These are phyloP conservation scores for Solioccasus polychromus DNA, from an alignment of 768 basidiomycete species.

Conservation along the genomic window DNA sequence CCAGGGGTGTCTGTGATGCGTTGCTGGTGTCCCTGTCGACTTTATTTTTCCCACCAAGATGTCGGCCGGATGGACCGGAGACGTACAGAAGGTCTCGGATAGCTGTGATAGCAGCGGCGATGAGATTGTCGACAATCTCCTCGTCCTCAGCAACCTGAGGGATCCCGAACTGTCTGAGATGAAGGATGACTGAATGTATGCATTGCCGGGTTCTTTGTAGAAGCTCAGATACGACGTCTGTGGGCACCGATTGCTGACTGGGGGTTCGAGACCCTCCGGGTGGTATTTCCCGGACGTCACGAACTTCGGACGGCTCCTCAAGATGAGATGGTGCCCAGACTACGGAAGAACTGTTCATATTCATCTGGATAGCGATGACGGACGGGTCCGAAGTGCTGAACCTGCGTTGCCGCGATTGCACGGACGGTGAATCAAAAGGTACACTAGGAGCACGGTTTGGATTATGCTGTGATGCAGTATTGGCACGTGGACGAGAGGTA, in stretches of 20 bases:
- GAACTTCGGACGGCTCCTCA: conserved; percentile 5
- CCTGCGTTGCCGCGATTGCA: conserved; percentile 22
- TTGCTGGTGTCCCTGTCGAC: conserved; percentile 26
- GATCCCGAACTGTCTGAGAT: conserved; percentile 48
- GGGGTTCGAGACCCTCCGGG: not conserved
- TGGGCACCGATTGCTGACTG: not conserved
- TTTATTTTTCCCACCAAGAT: conserved; percentile 46
- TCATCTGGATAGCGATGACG: conserved; percentile 1
- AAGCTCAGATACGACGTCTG: conserved; percentile 55
- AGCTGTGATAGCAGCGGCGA: conserved; percentile 55
- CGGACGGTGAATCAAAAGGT: conserved; percentile 5
- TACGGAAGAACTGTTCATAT: not conserved
- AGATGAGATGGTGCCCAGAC: conserved; percentile 7
- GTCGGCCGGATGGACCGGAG: conserved; percentile 53
- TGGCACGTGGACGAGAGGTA: conserved; percentile 21
- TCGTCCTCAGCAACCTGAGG: conserved; percentile 52
- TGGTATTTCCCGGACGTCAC: conserved; percentile 1
- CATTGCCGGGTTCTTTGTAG: conserved; percentile 51
- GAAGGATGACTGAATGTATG: conserved; percentile 60
- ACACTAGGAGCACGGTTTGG: conserved; percentile 9
- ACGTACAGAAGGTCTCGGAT: conserved; percentile 73
- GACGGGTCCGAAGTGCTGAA: conserved; percentile 7
- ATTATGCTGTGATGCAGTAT: conserved; percentile 17
- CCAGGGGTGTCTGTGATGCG: conserved; percentile 54
- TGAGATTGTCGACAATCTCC: conserved; percentile 55